Percentiles rank a stretch among this genome's conserved stretches.
Evolutionary conservation across 2,329 filamentous ascomycete species (phyloP).

Genomic region (Verticillium albo-atrum): DNA sequence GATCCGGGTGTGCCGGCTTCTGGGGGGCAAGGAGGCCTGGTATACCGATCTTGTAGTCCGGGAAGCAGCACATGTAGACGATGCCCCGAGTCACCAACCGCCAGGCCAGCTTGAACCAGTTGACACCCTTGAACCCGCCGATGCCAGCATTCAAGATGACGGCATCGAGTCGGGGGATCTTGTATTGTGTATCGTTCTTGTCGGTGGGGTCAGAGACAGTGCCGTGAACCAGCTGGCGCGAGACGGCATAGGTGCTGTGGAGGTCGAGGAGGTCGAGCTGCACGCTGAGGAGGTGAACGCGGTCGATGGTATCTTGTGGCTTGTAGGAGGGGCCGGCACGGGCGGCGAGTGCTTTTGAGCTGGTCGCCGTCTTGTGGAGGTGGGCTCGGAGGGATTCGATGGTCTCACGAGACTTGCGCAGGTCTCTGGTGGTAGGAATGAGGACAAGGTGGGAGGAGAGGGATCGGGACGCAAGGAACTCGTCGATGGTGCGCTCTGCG

Average conservation of each 20-base stretch:
- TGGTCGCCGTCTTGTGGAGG: constrained; percentile 43
- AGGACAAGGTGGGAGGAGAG: constrained; percentile 68
- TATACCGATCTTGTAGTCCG: constrained; percentile 66
- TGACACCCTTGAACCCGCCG: constrained; percentile 77
- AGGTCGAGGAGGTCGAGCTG: constrained; percentile 59
- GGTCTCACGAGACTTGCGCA: constrained; percentile 70
- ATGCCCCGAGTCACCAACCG: constrained; percentile 54
- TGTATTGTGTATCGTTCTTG: constrained; percentile 22
- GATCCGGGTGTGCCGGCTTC: constrained; percentile 17
- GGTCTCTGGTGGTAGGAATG: constrained; percentile 77
- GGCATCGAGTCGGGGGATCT: constrained; percentile 68
- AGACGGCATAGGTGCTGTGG: constrained; percentile 42
- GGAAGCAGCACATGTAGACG: constrained; percentile 68
- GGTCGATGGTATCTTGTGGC: constrained; percentile 36
- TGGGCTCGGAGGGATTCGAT: constrained; percentile 60
- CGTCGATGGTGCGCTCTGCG: constrained; percentile 80
- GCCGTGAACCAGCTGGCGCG: constrained; percentile 39
- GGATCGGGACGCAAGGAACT: constrained; percentile 71
- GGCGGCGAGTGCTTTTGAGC: constrained; percentile 30
- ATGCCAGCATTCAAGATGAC: constrained; percentile 86
- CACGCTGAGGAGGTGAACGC: constrained; percentile 55
- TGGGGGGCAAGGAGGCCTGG: constrained; percentile 23
- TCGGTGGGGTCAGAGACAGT: constrained; percentile 40
- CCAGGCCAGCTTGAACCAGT: constrained; percentile 58
- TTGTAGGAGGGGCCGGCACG: constrained; percentile 32